phyloP scores from a whole-genome alignment of 2,329 filamentous ascomycete species.

The Teratosphaeria epicoccoides region DNA sequence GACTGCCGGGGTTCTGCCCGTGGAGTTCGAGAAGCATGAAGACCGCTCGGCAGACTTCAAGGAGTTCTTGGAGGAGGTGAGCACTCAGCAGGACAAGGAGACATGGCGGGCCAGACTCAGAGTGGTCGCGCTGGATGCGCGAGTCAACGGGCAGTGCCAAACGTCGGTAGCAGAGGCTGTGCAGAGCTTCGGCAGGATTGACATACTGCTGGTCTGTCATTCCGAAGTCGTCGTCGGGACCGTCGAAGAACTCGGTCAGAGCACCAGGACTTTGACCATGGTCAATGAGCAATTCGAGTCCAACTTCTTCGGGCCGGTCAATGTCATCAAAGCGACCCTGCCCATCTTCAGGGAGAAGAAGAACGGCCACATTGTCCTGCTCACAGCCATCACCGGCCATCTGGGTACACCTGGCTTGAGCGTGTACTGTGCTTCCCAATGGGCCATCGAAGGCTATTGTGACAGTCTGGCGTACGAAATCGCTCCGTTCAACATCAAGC shows the following conservation, averaged over 20 bases:
- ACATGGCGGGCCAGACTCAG: slow-evolving; percentile 72
- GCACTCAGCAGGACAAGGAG: slow-evolving; percentile 42
- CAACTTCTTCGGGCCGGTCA: slow-evolving; percentile 91
- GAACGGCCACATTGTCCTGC: slow-evolving; percentile 79
- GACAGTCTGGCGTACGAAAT: slow-evolving; percentile 93
- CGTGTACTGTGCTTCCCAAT: slow-evolving; percentile 84
- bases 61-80: slow-evolving; percentile 56
- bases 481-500: slow-evolving; percentile 86
- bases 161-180: slow-evolving; percentile 81
- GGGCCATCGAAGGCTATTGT: slow-evolving; percentile 92
- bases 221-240: slow-evolving; percentile 84
- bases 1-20: slow-evolving; percentile 68
- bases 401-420: slow-evolving; percentile 85
- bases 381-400: slow-evolving; percentile 84
- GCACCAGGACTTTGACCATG: slow-evolving; percentile 60
- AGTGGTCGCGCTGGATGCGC: slow-evolving; percentile 48
- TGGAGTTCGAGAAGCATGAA: slow-evolving; percentile 62
- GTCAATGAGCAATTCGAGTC: slow-evolving; percentile 87
- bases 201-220: slow-evolving; percentile 82
- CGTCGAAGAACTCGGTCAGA: slow-evolving; percentile 77
- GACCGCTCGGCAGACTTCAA: slow-evolving; percentile 66
- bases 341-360: slow-evolving; percentile 69
- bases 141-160: slow-evolving; percentile 60
- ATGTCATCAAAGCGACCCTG: slow-evolving; percentile 82
- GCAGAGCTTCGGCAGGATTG: slow-evolving; percentile 71